Evolutionary conservation across 805 yeast genomes (phyloP).

Genomic region (Pichia cephalocereana): DNA sequence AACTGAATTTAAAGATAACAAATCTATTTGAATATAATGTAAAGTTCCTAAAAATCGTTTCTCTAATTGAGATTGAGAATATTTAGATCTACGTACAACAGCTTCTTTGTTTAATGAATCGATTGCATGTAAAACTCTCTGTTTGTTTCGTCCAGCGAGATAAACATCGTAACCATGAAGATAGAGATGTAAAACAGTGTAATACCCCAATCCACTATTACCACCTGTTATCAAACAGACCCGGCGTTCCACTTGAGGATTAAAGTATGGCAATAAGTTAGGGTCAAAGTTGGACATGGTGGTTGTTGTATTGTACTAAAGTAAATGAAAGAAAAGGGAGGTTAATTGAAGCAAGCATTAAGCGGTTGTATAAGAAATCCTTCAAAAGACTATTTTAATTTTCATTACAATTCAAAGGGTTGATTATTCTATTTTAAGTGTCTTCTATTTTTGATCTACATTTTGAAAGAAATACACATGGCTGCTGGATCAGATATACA

Average conservation of each 20-base stretch:
- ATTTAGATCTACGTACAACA: conserved; percentile 17
- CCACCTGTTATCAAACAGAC: conserved; percentile 78
- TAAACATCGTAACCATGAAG: conserved; percentile 73
- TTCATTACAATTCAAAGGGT: too few species aligned
- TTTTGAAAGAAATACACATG: too few species aligned
- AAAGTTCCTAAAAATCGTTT: conserved; percentile 39
- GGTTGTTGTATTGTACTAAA: too few species aligned
- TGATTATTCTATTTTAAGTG: too few species aligned
- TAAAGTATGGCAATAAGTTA: conserved; percentile 47
- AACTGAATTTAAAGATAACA: conserved; percentile 38
- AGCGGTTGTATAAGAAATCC: too few species aligned
- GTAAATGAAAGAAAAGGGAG: too few species aligned
- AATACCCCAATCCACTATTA: conserved; percentile 73
- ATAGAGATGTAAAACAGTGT: conserved; percentile 63
- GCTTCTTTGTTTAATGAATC: conserved; percentile 51
- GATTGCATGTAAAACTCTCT: conserved; percentile 49
- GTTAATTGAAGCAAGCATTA: not conserved
- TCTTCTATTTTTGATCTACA: too few species aligned
- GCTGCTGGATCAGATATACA: not conserved
- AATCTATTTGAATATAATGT: conserved; percentile 44
- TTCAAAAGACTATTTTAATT: too few species aligned
- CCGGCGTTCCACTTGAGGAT: conserved; percentile 45
- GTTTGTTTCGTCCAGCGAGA: conserved; percentile 58
- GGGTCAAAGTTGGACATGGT: conserved; percentile 27
- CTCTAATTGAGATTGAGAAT: conserved; percentile 12